Evolutionary conservation across 2,329 filamentous ascomycete genomes (phyloP).

Genomic region (Diaporthe capsici): DNA sequence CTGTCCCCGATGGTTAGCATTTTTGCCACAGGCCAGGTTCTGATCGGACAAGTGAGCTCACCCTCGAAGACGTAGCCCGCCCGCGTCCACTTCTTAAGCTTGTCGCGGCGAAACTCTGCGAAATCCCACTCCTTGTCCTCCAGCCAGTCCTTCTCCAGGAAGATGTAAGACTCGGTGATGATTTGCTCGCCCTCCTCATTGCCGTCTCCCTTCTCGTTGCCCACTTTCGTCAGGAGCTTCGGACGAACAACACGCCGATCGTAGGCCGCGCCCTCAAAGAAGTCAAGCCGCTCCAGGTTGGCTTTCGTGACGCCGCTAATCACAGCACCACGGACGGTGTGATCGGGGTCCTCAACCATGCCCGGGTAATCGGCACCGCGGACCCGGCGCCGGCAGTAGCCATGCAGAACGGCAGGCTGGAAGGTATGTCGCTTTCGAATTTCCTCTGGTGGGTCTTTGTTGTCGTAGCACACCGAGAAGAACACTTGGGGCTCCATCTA

Average conservation of each 20-base stretch:
- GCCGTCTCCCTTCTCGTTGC: slow-evolving; percentile 56
- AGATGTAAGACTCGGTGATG: slow-evolving; percentile 76
- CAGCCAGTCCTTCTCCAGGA: slow-evolving; percentile 63
- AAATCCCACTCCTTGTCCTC: slow-evolving; percentile 91
- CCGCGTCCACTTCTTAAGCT: slow-evolving; percentile 70
- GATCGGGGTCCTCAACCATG: slow-evolving; percentile 70
- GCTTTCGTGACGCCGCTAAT: slow-evolving; percentile 83
- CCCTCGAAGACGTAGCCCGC: slow-evolving; percentile 62
- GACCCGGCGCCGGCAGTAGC: slow-evolving; percentile 80
- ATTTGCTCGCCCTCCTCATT: slow-evolving; percentile 61
- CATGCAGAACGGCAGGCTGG: slow-evolving; percentile 81
- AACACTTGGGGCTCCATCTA: slow-evolving; percentile 90
- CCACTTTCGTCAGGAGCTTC: slow-evolving; percentile 60
- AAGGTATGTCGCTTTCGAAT: slow-evolving; percentile 72
- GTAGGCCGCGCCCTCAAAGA: slow-evolving; percentile 87
- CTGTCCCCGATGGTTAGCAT: slow-evolving; percentile 36
- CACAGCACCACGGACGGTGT: slow-evolving; percentile 80
- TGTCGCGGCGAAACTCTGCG: slow-evolving; percentile 83
- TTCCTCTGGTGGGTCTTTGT: slow-evolving; percentile 61
- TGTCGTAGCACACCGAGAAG: slow-evolving; percentile 84
- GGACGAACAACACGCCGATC: slow-evolving; percentile 68
- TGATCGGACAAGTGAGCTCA: slow-evolving; percentile 43
- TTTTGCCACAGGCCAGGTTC: neutral
- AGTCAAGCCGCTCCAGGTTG: slow-evolving; percentile 82
- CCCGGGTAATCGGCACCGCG: slow-evolving; percentile 83